Base-by-base conservation (phyloP, 768 basidiomycete genomes). In the Phylloporus sp. region DNA sequence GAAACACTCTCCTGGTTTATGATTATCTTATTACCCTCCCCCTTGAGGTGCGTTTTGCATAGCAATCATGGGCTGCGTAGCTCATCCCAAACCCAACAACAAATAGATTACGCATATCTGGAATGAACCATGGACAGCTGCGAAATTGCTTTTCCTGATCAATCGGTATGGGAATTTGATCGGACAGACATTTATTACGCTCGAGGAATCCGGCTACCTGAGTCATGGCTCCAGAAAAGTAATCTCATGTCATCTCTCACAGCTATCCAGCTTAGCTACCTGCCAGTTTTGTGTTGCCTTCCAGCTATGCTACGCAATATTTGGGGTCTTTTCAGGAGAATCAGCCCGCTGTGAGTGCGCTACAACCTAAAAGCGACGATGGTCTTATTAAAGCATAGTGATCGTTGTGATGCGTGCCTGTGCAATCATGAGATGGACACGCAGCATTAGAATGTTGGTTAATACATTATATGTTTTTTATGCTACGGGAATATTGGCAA, bases 11-110 rank as follows among this genome's bases (percentile, higher is more conserved):
- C 1, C 62, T 67, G 9, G 13, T 55, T 7, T 63, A 66, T 24
- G 66, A 67, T 27, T 61, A 65, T 46, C 16, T 67, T 46, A 47
- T 67, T 1, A 69, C 68, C 6, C 10, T 69, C 24, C 23, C 50
- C 4, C 56, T 63, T 49, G 66, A 67, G 55, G 66, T 67, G 12
- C 13, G 60, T 58, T 16, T 36, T 18, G 12, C 26, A 6, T 18
- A 16, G 11, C 26, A 5, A 4, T 13, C 9, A 2, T n/a, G 6
- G 13, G n/a, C 23, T 29, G 6, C 11, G 6, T 2, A 24, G 34
- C 28, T 10, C 32, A 9, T 20, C 39, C 16, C 12, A 43, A 38
- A 46, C 7, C 12, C n/a, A n/a, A n/a, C 9, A 15, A 15, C 15
- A 36, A 22, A 49, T 42, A 64, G 64, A 35, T 54, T 24, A 15